Conservation (phyloP, 371 early-diverging fungal genomes). For the Lichtheimia hyalospora region DNA sequence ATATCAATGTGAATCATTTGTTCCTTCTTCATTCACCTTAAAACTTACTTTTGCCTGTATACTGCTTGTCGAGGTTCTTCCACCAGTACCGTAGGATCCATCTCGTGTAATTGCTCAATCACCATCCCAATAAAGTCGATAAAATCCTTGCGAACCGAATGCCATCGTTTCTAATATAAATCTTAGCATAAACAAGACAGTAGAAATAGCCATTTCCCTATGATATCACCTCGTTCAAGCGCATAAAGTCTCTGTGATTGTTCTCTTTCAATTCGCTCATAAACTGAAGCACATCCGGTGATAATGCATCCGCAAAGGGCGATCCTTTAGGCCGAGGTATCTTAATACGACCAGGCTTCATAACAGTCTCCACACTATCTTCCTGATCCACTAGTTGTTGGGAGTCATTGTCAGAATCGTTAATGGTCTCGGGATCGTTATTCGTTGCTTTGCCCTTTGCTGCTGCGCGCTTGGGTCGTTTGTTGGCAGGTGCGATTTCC, state of each 20-base stretch:
- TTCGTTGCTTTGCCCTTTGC: not conserved
- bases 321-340: slow-evolving; percentile 49
- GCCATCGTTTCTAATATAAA: slow-evolving; percentile 33
- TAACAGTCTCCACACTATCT: not conserved
- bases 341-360: slow-evolving; percentile 21
- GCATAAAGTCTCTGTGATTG: slow-evolving; percentile 57
- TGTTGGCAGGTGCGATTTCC: not conserved
- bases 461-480: not conserved
- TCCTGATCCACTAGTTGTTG: not conserved
- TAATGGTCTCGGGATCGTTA: not conserved
- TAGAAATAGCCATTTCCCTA: not conserved
- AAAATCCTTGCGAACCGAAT: slow-evolving; percentile 43
- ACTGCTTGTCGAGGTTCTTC: slow-evolving; percentile 52
- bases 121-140: slow-evolving; percentile 50
- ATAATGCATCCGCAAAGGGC: slow-evolving; percentile 54
- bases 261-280: slow-evolving; percentile 48
- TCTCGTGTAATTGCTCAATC: slow-evolving; percentile 37
- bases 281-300: slow-evolving; percentile 50
- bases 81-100: slow-evolving; percentile 46
- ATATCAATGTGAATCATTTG: not conserved
- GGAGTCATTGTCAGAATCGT: not conserved
- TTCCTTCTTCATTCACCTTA: not conserved
- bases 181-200: not conserved
- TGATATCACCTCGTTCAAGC: slow-evolving; percentile 22
- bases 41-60: slow-evolving; percentile 47